Evolutionary conservation across 768 basidiomycete genomes (phyloP).

Genomic region (Termitomyces heimii): DNA sequence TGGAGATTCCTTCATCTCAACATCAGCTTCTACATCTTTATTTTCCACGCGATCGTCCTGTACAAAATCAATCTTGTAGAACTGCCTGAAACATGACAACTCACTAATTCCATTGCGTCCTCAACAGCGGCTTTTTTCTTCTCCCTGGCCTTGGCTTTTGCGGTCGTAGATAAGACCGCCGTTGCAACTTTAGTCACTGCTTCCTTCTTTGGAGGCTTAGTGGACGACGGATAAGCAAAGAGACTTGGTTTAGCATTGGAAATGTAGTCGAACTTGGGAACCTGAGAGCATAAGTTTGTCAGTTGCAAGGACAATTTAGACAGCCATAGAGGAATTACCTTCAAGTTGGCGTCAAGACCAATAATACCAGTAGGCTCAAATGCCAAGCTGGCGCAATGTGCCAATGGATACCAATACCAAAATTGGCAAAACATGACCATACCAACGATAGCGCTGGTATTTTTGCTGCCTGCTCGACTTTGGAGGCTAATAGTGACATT

Average conservation of each 20-base stretch:
- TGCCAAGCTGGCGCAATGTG: conserved; percentile 86
- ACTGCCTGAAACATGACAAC: conserved; percentile 11
- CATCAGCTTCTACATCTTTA: conserved; percentile 53
- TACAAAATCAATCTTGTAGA: conserved; percentile 10
- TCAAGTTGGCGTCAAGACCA: conserved; percentile 80
- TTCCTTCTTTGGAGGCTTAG: conserved; percentile 90
- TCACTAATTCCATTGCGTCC: conserved; percentile 78
- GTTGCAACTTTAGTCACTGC: conserved; percentile 87
- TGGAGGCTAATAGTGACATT: conserved; percentile 94
- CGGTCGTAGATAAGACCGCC: conserved; percentile 95
- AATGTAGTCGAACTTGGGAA: conserved; percentile 88
- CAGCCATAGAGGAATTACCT: conserved; percentile 37
- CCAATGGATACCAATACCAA: conserved; percentile 99
- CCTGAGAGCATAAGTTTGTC: conserved; percentile 34
- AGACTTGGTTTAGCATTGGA: conserved; percentile 88
- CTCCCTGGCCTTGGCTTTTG: conserved; percentile 92
- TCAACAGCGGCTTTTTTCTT: conserved; percentile 87
- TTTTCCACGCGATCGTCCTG: conserved; percentile 52
- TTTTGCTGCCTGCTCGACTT: conserved; percentile 87
- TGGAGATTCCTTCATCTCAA: conserved; percentile 66
- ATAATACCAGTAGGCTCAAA: conserved; percentile 97
- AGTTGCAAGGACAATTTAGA: background rate
- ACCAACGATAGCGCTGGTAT: conserved; percentile 95
- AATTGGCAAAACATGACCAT: conserved; percentile 98
- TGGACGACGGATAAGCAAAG: conserved; percentile 86